These are phyloP conservation scores for Sugiyamaella novakii DNA, from an alignment of 1,139 yeast species.

Conservation along the genomic window DNA sequence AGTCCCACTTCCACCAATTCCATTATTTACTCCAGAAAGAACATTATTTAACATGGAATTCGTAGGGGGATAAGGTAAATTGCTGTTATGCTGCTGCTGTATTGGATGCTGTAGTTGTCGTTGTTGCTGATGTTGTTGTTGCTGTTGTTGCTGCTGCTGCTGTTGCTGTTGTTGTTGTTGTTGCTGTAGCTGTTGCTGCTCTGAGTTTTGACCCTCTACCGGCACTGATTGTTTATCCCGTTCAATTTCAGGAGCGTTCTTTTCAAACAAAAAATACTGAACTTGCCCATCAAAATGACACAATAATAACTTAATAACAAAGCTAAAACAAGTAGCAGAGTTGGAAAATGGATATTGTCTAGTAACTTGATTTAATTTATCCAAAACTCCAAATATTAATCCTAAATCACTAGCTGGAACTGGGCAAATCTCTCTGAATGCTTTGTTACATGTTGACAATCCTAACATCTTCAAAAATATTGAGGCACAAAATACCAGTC, in stretches of 20 bases:
- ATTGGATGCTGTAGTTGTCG: slow-evolving; percentile 5
- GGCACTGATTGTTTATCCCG: neutral
- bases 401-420: slow-evolving; percentile 54
- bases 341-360: slow-evolving; percentile 34
- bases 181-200: slow-evolving; percentile 15
- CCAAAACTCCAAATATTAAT: slow-evolving; percentile 49
- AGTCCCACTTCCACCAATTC: slow-evolving; percentile 3
- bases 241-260: slow-evolving; percentile 7
- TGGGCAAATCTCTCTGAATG: slow-evolving; percentile 49
- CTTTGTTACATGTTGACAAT: slow-evolving; percentile 57
- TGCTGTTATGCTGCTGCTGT: neutral
- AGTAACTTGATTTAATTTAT: slow-evolving; percentile 33
- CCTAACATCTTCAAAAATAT: slow-evolving; percentile 63
- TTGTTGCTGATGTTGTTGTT: slow-evolving; percentile 15
- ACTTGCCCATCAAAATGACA: slow-evolving; percentile 38
- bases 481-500: slow-evolving; percentile 70
- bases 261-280: slow-evolving; percentile 22
- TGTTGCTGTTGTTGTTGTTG: slow-evolving; percentile 20
- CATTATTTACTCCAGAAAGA: neutral
- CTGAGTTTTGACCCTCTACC: slow-evolving; percentile 10
- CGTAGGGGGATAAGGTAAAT: neutral
- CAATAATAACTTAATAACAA: slow-evolving; percentile 36
- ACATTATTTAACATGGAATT: neutral
- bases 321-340: slow-evolving; percentile 32
- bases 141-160: slow-evolving; percentile 22